Evolutionary conservation across 2,329 filamentous ascomycete species (phyloP).

Genomic region (Sporothrix curviconia): DNA sequence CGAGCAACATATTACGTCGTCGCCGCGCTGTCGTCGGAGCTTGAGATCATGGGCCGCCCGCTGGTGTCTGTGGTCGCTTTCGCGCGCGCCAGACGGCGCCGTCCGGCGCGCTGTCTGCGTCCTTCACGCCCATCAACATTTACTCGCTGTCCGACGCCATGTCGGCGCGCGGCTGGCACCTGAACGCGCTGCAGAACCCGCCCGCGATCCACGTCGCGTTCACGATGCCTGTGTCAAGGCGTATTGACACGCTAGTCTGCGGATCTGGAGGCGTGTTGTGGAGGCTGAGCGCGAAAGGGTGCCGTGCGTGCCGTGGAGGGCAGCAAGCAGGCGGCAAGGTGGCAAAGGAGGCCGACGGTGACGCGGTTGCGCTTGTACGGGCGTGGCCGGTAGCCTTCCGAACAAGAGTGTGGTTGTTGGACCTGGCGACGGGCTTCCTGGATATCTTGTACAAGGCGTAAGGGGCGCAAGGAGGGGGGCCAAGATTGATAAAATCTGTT

Average conservation of each 20-base stretch:
- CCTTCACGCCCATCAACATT: conserved; percentile 61
- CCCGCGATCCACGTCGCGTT: conserved; percentile 92
- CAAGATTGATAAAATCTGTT: neutral
- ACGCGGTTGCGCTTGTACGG: conserved; percentile 86
- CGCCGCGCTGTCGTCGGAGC: conserved; percentile 63
- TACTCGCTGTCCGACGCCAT: conserved; percentile 93
- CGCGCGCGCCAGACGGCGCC: conserved; percentile 44
- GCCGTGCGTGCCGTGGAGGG: conserved; percentile 64
- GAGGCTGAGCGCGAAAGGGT: conserved; percentile 77
- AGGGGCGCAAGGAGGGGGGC: neutral
- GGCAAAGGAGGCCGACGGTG: conserved; percentile 56
- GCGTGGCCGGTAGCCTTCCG: conserved; percentile 87
- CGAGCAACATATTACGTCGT: conserved; percentile 62
- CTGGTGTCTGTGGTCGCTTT: conserved; percentile 85
- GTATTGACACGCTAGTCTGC: conserved; percentile 69
- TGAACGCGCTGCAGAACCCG: conserved; percentile 88
- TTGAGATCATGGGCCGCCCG: conserved; percentile 76
- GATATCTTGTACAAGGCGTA: conserved; percentile 76
- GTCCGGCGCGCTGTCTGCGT: neutral
- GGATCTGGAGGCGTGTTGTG: conserved; percentile 62
- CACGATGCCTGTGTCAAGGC: conserved; percentile 79
- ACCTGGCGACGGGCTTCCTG: conserved; percentile 83
- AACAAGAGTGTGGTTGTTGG: conserved; percentile 93
- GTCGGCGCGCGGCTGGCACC: conserved; percentile 80
- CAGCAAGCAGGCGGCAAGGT: conserved; percentile 39